Conservation (phyloP, 371 early-diverging fungal species). For the Rhizopus delemar region DNA sequence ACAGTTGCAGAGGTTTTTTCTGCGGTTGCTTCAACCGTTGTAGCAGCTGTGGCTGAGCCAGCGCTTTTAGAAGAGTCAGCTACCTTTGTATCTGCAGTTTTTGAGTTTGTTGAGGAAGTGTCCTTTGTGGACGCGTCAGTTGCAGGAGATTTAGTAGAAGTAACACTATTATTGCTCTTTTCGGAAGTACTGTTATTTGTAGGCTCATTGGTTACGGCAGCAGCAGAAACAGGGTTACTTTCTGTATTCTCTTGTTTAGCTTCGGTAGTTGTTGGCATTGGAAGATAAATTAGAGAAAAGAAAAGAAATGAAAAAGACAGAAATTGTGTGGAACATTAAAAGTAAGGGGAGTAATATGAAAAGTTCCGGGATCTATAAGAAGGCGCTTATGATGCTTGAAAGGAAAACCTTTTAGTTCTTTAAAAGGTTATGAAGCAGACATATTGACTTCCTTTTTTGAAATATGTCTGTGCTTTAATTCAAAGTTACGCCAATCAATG, state of each 20-base stretch:
- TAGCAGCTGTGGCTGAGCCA: conserved; percentile 6
- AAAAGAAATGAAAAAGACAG: background rate
- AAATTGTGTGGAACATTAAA: conserved; percentile 5
- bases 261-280: background rate
- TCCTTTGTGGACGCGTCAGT: background rate
- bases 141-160: background rate
- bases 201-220: background rate
- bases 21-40: conserved; percentile 2
- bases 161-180: background rate
- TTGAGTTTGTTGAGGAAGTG: conserved; percentile 3
- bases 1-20: conserved; percentile 6
- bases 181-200: background rate
- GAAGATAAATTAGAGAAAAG: background rate
- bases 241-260: background rate
- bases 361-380: conserved; percentile 1
- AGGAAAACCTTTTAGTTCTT: conserved; percentile 1
- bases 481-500: background rate
- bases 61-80: conserved; percentile 25
- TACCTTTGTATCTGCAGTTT: conserved; percentile 7
- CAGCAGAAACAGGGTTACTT: background rate
- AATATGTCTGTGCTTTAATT: background rate
- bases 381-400: background rate
- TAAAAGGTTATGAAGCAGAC: conserved; percentile 1
- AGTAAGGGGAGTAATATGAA: background rate
- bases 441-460: background rate